phyloP scores from a whole-genome alignment of 352 stramenopile species.

The Globisporangium paddicum region DNA sequence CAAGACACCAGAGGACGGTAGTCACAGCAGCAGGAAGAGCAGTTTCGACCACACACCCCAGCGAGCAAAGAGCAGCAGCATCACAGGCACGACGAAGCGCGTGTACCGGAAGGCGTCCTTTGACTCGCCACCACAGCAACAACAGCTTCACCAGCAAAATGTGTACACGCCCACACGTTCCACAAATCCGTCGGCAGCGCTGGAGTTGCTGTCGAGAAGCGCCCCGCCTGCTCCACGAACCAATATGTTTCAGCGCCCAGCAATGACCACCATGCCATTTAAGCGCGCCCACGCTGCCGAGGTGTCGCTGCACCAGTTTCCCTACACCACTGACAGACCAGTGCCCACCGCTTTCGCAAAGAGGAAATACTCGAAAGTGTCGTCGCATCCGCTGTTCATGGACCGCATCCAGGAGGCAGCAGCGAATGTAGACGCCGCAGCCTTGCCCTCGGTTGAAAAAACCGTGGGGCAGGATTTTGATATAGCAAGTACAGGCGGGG shows the following conservation, averaged over 20 bases:
- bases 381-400: conserved; percentile 28
- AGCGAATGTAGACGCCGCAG: not conserved
- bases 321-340: not conserved
- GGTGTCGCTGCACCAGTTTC: not conserved
- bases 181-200: conserved; percentile 14
- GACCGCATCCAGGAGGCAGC: conserved; percentile 29
- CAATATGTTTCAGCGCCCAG: conserved; percentile 1
- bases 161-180: conserved; percentile 5
- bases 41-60: not conserved
- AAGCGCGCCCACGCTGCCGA: conserved; percentile 26
- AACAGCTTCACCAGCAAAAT: not conserved
- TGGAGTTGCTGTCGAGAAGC: conserved; percentile 58
- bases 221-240: conserved; percentile 25
- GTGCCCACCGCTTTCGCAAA: conserved; percentile 23
- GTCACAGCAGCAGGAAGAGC: not conserved
- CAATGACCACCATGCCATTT: conserved; percentile 10
- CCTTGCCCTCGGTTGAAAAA: conserved; percentile 32
- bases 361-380: conserved; percentile 35
- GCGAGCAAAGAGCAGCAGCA: conserved; percentile 8
- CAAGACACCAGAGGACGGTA: conserved; percentile 13
- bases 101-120: conserved; percentile 19
- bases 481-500: not conserved
- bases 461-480: conserved; percentile 34
- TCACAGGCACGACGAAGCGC: conserved; percentile 15
- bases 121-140: conserved; percentile 10